Conservation (phyloP, 345 rosid species). For the Trapa bicornis region DNA sequence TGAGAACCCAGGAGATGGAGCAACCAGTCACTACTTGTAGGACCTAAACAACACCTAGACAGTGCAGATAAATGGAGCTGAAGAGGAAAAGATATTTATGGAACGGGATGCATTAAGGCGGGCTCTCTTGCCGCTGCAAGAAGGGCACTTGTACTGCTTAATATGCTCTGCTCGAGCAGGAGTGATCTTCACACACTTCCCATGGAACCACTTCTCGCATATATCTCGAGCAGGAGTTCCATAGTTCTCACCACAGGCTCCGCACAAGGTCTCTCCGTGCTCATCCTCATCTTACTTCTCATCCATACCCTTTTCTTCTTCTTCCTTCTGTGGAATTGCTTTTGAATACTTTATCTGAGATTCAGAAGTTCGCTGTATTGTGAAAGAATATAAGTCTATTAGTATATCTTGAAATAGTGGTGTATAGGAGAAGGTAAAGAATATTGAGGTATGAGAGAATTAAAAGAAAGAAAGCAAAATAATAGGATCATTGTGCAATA, state of each 20-base stretch:
- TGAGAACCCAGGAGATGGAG: no score
- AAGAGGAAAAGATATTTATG: not conserved
- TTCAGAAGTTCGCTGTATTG: slow-evolving; percentile 21
- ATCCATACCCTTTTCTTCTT: slow-evolving; percentile 28
- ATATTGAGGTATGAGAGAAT: no score
- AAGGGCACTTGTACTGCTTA: slow-evolving; percentile 75
- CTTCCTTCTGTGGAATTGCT: slow-evolving; percentile 22
- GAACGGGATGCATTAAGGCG: slow-evolving; percentile 29
- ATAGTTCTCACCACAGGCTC: slow-evolving; percentile 75
- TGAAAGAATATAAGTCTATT: slow-evolving; percentile 7
- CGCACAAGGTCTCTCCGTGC: slow-evolving; percentile 61
- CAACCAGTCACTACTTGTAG: not conserved
- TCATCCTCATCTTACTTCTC: slow-evolving; percentile 52
- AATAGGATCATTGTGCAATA: no score
- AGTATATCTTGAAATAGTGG: not conserved
- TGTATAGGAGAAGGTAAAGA: no score
- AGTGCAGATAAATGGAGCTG: not conserved
- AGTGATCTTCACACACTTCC: slow-evolving; percentile 75
- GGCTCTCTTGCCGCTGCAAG: slow-evolving; percentile 74
- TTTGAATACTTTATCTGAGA: slow-evolving; percentile 28
- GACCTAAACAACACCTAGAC: not conserved
- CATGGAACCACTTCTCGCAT: slow-evolving; percentile 85
- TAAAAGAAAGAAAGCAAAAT: no score
- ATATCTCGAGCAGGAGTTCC: slow-evolving; percentile 53
- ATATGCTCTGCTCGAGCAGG: slow-evolving; percentile 84